phyloP scores from a whole-genome alignment of 257 asterid species.

The Rubia yunnanensis region DNA sequence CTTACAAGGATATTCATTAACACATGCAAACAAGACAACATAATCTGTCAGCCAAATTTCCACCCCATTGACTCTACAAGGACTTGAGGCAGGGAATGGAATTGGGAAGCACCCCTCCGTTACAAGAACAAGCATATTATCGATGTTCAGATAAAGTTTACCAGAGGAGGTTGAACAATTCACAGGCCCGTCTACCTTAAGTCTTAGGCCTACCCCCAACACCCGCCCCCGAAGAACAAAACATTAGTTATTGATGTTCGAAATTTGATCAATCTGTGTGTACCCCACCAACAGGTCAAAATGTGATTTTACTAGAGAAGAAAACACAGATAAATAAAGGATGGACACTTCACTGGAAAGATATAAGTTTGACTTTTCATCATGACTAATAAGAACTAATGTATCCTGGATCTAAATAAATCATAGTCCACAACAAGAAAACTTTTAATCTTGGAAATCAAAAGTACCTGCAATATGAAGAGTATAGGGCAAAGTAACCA shows the following conservation, averaged over 20 bases:
- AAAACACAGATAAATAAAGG: background rate
- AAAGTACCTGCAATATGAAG: constrained; percentile 65
- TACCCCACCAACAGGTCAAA: background rate
- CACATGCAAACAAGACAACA: background rate
- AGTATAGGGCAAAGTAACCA: constrained; percentile 64
- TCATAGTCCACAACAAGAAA: background rate
- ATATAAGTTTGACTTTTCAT: background rate
- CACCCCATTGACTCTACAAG: background rate
- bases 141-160: background rate
- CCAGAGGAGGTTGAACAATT: background rate
- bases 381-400: too few relatives aligned
- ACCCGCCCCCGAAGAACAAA: too few relatives aligned
- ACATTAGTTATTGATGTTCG: too few relatives aligned
- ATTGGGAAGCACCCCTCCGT: background rate
- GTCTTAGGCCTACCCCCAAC: too few relatives aligned
- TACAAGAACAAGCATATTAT: too few relatives aligned
- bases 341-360: background rate
- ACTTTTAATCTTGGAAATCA: background rate
- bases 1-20: background rate
- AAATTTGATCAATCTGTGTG: background rate
- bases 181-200: background rate
- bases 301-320: background rate
- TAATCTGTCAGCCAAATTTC: background rate
- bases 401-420: background rate
- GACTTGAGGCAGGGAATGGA: background rate